Evolutionary conservation across 345 rosid species (phyloP), one percentile per base, ranked within the genome.

Genomic region (Clarkia xantiana): DNA sequence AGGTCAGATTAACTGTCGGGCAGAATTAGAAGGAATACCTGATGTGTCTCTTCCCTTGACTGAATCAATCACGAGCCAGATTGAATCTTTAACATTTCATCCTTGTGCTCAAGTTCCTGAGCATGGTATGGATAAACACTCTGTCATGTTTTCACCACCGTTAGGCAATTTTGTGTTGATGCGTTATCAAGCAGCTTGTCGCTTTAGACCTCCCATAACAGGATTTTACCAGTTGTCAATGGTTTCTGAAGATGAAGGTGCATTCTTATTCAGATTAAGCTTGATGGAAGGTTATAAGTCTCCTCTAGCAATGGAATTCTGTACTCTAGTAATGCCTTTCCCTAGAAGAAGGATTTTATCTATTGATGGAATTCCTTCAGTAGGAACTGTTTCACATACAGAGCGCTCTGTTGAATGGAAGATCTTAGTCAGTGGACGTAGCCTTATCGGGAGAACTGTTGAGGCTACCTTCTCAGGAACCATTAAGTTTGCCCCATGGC

Each of bases 221-320:
- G 96, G 84, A 43, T 91, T 91, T 56, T 91, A 91, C 68, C 98
- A 91, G 61, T 69, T 91, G 52, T 91, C 98, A 16, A 86, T 91
- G 98, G 89, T 91, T 45, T 86, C 85, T 43, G 98, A 91, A 66
- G 89, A 86, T 54, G 89, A 91, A 70, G 96, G 96, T 53, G 98
- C 98, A 36, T 86, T 91, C 62, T 75, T 91, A 52, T 86, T 83
- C 67, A 86, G 80, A 73, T 64, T 91, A 69, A 61, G 52, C 38
- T 76, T 91, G 44, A 83, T 86, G 94, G 94, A 86, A 69, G 94
- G 96, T 16, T 78, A 81, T 51, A 86, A 76, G 72, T 56, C 77
- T 62, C 94, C 98, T 52, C 53, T 83, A 58, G 62, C 86, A 23
- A 86, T 83, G 86, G 98, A 84, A 57, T 81, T 76, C 68, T 90